phyloP scores from a whole-genome alignment of 1,139 yeast genomes.

The Scheffersomyces stambukii region DNA sequence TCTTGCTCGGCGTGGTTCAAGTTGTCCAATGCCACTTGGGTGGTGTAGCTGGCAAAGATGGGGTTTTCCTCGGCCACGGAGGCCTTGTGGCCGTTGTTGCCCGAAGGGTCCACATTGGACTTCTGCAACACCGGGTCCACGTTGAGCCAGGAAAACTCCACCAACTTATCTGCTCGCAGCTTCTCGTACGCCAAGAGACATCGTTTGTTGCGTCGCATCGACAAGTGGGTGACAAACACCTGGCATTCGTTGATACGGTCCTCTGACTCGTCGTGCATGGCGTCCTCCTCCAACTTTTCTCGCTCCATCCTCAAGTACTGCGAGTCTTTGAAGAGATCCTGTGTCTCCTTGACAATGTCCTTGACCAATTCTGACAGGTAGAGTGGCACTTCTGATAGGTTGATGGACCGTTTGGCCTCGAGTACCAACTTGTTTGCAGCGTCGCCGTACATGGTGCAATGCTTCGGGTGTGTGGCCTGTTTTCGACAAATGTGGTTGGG shows the following conservation, averaged over 20 bases:
- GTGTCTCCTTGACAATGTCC: constrained; percentile 55
- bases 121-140: no score
- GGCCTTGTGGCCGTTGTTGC: constrained; percentile 2
- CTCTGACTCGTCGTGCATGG: constrained; percentile 19
- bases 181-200: constrained; percentile 82
- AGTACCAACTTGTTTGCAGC: constrained; percentile 72
- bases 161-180: constrained; percentile 64
- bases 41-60: constrained; percentile 30
- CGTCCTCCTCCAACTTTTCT: constrained; percentile 8
- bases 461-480: constrained; percentile 1
- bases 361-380: constrained; percentile 77
- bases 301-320: constrained; percentile 24
- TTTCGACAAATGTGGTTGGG: no score
- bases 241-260: constrained; percentile 62
- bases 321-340: constrained; percentile 52
- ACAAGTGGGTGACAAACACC: constrained; percentile 72
- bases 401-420: constrained; percentile 78
- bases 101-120: no score
- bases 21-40: constrained; percentile 40
- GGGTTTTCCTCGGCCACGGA: constrained; percentile 4
- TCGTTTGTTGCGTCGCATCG: constrained; percentile 83
- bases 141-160: constrained; percentile 66
- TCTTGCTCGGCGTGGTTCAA: constrained; percentile 78
- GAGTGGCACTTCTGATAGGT: constrained; percentile 63
- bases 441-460: constrained; percentile 78